These are phyloP conservation scores for Lumnitzera racemosa DNA, from an alignment of 345 rosid species.

Conservation along the genomic window DNA sequence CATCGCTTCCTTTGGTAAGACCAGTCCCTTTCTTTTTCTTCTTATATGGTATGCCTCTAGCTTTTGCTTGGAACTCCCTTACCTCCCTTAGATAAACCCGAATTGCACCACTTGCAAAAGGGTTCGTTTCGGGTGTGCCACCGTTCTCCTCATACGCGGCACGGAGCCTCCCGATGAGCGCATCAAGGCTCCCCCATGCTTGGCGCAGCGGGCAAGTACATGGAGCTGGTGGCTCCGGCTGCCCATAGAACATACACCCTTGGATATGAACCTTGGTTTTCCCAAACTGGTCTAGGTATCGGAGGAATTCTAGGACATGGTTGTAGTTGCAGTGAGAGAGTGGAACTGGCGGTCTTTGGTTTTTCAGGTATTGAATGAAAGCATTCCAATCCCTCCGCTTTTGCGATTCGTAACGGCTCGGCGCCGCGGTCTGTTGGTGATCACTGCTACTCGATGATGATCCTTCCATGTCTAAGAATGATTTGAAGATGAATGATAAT, in stretches of 20 bases:
- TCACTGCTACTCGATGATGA: constrained; percentile 20
- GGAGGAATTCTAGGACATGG: constrained; percentile 62
- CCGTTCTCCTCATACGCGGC: constrained; percentile 93
- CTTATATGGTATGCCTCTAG: constrained; percentile 79
- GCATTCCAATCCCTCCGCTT: constrained; percentile 82
- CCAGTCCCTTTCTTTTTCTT: constrained; percentile 60
- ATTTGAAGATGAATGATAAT: too few relatives aligned
- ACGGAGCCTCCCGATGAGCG: constrained; percentile 80
- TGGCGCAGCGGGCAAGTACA: constrained; percentile 81
- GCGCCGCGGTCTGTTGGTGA: constrained; percentile 23
- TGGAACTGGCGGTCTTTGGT: constrained; percentile 59
- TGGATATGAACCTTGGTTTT: constrained; percentile 71
- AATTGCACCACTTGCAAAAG: constrained; percentile 69
- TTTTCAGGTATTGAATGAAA: constrained; percentile 60
- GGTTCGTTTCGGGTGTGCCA: constrained; percentile 68
- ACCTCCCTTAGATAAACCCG: constrained; percentile 72
- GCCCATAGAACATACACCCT: constrained; percentile 76
- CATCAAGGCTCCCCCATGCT: constrained; percentile 94
- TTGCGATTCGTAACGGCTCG: constrained; percentile 75
- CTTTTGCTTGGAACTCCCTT: constrained; percentile 75
- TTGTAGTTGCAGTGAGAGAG: constrained; percentile 55
- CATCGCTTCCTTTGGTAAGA: constrained; percentile 25
- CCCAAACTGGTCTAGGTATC: constrained; percentile 73
- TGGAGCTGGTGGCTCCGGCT: constrained; percentile 89
- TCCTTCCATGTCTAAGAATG: constrained; percentile 37